Conservation (phyloP, 2,329 filamentous ascomycete genomes). For the Penicillium digitatum region DNA sequence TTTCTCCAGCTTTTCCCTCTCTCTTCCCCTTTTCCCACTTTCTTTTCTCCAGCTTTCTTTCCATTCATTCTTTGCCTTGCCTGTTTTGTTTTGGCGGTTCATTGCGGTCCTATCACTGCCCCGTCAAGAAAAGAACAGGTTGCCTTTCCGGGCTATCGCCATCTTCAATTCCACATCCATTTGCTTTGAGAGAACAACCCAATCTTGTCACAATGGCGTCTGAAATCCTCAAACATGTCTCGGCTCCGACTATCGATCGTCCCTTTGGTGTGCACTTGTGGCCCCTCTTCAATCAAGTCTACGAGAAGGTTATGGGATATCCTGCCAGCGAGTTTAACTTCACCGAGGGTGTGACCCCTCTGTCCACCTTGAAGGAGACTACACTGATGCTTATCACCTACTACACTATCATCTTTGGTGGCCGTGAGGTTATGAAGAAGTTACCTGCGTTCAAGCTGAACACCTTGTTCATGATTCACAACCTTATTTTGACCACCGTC, state of each 20-base stretch:
- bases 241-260: conserved; percentile 78
- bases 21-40: conserved; percentile 49
- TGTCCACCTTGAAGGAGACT: conserved; percentile 85
- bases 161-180: not conserved
- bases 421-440: conserved; percentile 86
- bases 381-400: conserved; percentile 77
- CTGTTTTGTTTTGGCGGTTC: not conserved
- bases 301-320: conserved; percentile 72
- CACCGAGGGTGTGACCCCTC: conserved; percentile 72
- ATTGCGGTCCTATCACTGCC: conserved; percentile 1
- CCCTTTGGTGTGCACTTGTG: conserved; percentile 89
- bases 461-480: conserved; percentile 89
- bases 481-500: conserved; percentile 86
- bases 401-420: conserved; percentile 91
- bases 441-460: conserved; percentile 82
- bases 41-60: conserved; percentile 38
- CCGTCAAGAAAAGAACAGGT: not conserved
- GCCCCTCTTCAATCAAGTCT: conserved; percentile 90
- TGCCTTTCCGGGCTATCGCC: conserved; percentile 1
- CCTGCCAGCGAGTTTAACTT: conserved; percentile 83
- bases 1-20: conserved; percentile 51
- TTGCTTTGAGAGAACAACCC: conserved; percentile 7
- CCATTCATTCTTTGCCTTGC: conserved; percentile 48
- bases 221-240: conserved; percentile 49
- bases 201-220: conserved; percentile 42